A percentile compares a stretch with the other conserved stretches of the same genome.
phyloP scores from a whole-genome alignment of 2,329 filamentous ascomycete species.

The Rosellinia necatrix region DNA sequence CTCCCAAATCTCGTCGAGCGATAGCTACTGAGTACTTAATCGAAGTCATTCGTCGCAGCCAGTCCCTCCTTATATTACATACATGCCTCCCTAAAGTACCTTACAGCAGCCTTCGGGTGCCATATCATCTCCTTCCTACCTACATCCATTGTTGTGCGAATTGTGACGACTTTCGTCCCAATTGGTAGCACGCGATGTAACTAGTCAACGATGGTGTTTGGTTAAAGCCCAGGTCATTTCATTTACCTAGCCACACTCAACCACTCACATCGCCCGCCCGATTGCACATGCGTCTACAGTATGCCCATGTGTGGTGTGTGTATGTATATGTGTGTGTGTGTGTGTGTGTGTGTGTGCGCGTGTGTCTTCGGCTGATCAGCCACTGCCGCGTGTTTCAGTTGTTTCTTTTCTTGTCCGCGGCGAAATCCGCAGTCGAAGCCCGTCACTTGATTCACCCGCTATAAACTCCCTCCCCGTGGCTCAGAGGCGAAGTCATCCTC shows the following conservation, averaged over 20 bases:
- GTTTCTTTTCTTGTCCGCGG: constrained; percentile 17
- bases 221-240: constrained; percentile 4
- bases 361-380: constrained; percentile 15
- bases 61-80: no score
- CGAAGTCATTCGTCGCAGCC: no score
- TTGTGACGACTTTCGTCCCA: neutral
- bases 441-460: constrained; percentile 14
- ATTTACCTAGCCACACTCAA: neutral
- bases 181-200: neutral
- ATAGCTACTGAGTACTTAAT: no score
- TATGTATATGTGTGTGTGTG: neutral
- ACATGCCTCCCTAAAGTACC: no score
- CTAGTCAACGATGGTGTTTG: neutral
- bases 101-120: no score
- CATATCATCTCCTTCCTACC: neutral
- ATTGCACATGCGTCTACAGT: neutral
- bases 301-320: neutral
- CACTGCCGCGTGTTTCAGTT: constrained; percentile 20
- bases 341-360: constrained; percentile 1
- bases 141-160: neutral
- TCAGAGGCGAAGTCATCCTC: constrained; percentile 6
- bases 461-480: constrained; percentile 11
- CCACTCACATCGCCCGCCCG: constrained; percentile 1
- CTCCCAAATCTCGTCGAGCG: no score
- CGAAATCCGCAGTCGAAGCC: constrained; percentile 10